These are phyloP conservation scores for Cercospora sp. DNA, from an alignment of 2,329 filamentous ascomycete species.

Conservation along the genomic window DNA sequence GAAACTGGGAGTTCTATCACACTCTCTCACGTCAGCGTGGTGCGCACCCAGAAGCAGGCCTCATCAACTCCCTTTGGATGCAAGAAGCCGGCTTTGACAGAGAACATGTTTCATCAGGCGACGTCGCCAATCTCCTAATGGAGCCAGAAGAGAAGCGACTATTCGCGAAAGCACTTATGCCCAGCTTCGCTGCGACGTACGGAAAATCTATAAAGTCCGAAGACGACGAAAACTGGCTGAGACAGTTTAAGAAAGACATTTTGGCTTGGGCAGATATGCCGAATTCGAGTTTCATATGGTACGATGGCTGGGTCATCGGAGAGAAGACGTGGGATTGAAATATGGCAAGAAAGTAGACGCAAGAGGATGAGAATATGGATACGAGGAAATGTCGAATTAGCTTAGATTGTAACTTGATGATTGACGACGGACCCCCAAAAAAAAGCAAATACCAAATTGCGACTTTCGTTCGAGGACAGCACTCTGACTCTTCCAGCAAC, in stretches of 20 bases:
- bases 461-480: no score
- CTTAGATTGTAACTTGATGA: background rate
- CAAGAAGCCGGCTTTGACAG: constrained; percentile 29
- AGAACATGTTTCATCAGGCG: constrained; percentile 14
- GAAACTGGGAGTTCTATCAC: constrained; percentile 17
- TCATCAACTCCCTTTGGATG: constrained; percentile 26
- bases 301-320: constrained; percentile 18
- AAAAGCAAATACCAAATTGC: background rate
- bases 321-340: background rate
- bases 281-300: constrained; percentile 5
- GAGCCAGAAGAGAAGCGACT: background rate
- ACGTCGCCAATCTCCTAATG: constrained; percentile 1
- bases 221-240: constrained; percentile 5
- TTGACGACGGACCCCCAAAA: background rate
- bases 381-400: background rate
- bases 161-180: background rate
- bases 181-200: background rate
- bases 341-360: background rate
- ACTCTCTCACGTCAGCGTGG: constrained; percentile 18
- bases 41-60: constrained; percentile 24
- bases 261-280: constrained; percentile 8
- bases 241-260: background rate
- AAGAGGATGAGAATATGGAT: background rate
- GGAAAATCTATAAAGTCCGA: background rate
- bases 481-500: background rate